Percentiles rank a stretch among this genome's conserved stretches.
These are phyloP conservation scores for Ehretia macrophylla DNA, from an alignment of 257 asterid species.

Conservation along the genomic window DNA sequence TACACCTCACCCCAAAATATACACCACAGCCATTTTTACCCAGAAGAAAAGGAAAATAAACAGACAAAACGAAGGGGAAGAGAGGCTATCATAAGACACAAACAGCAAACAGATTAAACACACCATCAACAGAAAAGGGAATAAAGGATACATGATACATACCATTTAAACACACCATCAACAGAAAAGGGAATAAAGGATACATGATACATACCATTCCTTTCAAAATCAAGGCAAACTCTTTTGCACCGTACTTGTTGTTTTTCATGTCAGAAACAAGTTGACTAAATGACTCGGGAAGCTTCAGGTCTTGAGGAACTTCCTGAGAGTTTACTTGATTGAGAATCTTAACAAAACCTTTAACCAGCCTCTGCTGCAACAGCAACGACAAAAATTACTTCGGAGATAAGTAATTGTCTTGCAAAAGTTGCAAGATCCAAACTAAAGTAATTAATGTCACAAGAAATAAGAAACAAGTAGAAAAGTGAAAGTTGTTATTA, in stretches of 20 bases:
- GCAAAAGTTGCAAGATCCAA: background rate
- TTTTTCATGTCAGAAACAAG: constrained; percentile 89
- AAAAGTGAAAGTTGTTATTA: constrained; percentile 24
- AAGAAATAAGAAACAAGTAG: background rate
- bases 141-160: background rate
- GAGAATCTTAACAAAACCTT: constrained; percentile 82
- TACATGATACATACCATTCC: constrained; percentile 71
- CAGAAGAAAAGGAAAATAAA: no score
- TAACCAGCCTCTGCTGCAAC: constrained; percentile 71
- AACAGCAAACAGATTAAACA: no score
- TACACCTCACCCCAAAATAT: no score
- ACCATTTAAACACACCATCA: background rate
- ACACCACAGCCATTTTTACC: no score
- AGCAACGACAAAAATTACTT: constrained; percentile 14
- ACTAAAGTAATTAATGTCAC: constrained; percentile 2
- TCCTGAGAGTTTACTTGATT: constrained; percentile 87
- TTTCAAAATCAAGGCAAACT: constrained; percentile 82
- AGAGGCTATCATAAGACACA: no score
- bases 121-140: background rate
- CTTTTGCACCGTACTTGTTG: constrained; percentile 76
- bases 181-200: constrained; percentile 2
- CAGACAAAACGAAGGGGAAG: no score
- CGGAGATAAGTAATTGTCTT: background rate
- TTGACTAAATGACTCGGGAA: constrained; percentile 85
- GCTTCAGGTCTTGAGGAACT: constrained; percentile 76